phyloP scores from a whole-genome alignment of 1,284 basidiomycete genomes.

The Heterobasidion occidentale region DNA sequence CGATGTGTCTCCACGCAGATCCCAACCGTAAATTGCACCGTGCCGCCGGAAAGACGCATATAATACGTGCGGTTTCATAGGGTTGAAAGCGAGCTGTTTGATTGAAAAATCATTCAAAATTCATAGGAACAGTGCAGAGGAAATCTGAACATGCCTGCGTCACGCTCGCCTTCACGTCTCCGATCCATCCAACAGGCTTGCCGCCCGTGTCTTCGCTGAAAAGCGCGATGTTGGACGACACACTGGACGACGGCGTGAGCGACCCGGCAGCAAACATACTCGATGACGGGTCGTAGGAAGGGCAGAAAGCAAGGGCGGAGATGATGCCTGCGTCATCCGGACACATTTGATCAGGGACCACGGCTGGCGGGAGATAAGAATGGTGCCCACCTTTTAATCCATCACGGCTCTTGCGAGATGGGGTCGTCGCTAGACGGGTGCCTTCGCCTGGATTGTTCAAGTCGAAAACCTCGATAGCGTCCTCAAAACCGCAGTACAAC shows the following conservation, averaged over 20 bases:
- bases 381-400: constrained; percentile 68
- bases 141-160: constrained; percentile 51
- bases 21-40: constrained; percentile 67
- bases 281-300: constrained; percentile 40
- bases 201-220: constrained; percentile 59
- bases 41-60: constrained; percentile 74
- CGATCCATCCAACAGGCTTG: constrained; percentile 55
- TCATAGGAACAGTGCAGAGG: background rate
- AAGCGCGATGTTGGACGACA: constrained; percentile 59
- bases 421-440: constrained; percentile 65
- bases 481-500: constrained; percentile 85
- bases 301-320: constrained; percentile 73
- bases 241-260: constrained; percentile 41
- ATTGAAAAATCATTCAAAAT: constrained; percentile 1
- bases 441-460: constrained; percentile 67
- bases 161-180: constrained; percentile 46
- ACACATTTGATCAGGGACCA: background rate
- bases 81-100: constrained; percentile 73
- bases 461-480: constrained; percentile 86
- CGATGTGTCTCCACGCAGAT: constrained; percentile 60
- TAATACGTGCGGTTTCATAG: constrained; percentile 58
- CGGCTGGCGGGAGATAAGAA: background rate
- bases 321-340: constrained; percentile 57
- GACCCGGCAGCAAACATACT: constrained; percentile 72
- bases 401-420: constrained; percentile 72